A percentile compares a stretch with the other conserved stretches of the same genome.
These are phyloP conservation scores for Candida germanica DNA, from an alignment of 805 yeast species.

Conservation along the genomic window DNA sequence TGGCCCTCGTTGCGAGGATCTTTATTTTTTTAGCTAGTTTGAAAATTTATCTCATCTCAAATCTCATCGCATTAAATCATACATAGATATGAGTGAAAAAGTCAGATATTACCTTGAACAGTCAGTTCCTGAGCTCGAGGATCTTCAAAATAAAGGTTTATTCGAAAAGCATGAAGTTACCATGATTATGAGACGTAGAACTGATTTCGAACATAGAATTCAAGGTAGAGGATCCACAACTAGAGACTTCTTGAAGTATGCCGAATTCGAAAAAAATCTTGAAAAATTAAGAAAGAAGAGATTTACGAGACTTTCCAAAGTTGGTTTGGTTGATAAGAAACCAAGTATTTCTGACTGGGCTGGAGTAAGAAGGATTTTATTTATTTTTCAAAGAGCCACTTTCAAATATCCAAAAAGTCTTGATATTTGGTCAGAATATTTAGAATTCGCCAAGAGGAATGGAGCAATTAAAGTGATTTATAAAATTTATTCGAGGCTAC, in stretches of 20 bases:
- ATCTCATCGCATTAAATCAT: conserved; percentile 15
- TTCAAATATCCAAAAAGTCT: conserved; percentile 75
- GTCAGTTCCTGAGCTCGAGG: conserved; percentile 90
- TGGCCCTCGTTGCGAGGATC: neutral
- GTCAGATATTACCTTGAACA: conserved; percentile 56
- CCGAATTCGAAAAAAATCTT: conserved; percentile 74
- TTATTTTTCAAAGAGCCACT: conserved; percentile 80
- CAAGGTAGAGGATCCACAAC: conserved; percentile 78
- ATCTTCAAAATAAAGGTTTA: conserved; percentile 73
- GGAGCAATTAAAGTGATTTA: conserved; percentile 72
- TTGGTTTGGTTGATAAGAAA: conserved; percentile 53
- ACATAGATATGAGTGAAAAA: conserved; percentile 35
- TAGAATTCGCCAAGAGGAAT: conserved; percentile 62
- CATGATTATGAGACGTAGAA: conserved; percentile 84
- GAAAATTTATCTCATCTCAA: conserved; percentile 3
- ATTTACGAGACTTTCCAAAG: conserved; percentile 55
- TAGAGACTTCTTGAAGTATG: conserved; percentile 73
- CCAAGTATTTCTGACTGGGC: conserved; percentile 84
- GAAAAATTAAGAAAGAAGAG: conserved; percentile 77
- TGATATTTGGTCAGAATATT: conserved; percentile 73
- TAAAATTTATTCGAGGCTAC: conserved; percentile 69
- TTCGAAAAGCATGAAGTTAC: conserved; percentile 81
- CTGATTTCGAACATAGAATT: conserved; percentile 91
- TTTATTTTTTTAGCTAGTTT: neutral
- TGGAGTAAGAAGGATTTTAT: conserved; percentile 73